These are phyloP conservation scores for Breviolum minutum DNA, from an alignment of 73 alveolate genomes.

Conservation along the genomic window DNA sequence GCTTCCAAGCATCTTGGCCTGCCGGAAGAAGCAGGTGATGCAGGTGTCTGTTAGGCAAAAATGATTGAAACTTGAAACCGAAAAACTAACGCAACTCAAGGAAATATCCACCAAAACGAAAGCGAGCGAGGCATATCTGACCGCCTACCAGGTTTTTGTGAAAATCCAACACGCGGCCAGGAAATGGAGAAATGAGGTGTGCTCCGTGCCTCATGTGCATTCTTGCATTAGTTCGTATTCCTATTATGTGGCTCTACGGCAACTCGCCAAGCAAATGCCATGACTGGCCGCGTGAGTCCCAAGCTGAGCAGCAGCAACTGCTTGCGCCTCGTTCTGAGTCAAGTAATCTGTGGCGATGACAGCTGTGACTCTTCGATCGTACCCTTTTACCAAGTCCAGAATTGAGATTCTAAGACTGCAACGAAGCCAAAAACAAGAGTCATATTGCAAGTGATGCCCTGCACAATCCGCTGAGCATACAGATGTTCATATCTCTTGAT, in stretches of 20 bases:
- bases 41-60: too few relatives aligned
- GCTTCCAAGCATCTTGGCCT: conserved; percentile 58
- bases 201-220: conserved; percentile 53
- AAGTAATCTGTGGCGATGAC: not conserved
- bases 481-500: too few relatives aligned
- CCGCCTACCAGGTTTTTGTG: conserved; percentile 56
- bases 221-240: not conserved
- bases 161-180: conserved; percentile 92
- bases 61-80: not conserved
- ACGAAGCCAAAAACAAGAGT: conserved; percentile 85
- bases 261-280: not conserved
- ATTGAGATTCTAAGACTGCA: not conserved
- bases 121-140: not conserved
- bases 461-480: too few relatives aligned
- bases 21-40: not conserved
- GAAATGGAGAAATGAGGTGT: conserved; percentile 78
- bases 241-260: too few relatives aligned
- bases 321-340: conserved; percentile 43
- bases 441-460: conserved; percentile 95
- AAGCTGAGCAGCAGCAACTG: conserved; percentile 83
- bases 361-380: too few relatives aligned
- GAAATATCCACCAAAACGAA: not conserved
- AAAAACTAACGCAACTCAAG: not conserved
- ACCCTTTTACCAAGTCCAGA: not conserved
- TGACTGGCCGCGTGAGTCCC: not conserved